These are phyloP conservation scores for Trichoderma semiorbis DNA, from an alignment of 2,329 filamentous ascomycete genomes.

Conservation along the genomic window DNA sequence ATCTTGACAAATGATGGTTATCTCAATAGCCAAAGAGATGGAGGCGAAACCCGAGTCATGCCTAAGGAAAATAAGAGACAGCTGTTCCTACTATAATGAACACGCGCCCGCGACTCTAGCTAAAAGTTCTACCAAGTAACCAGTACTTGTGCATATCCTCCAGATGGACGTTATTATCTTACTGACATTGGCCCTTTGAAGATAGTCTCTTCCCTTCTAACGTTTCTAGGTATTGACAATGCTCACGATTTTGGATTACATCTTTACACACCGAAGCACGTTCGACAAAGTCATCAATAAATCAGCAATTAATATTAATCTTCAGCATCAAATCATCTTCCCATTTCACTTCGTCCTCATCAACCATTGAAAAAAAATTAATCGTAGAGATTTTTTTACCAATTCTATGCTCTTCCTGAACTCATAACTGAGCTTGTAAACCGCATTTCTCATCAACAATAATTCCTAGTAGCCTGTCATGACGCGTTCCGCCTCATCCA, in stretches of 20 bases:
- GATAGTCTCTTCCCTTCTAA: too few species aligned
- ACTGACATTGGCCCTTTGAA: too few species aligned
- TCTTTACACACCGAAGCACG: not conserved
- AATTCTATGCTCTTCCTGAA: not conserved
- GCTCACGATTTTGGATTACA: not conserved
- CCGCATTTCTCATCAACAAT: constrained; percentile 8
- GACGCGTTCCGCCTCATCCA: not conserved
- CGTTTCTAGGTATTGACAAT: too few species aligned
- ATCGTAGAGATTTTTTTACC: not conserved
- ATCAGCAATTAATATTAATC: not conserved
- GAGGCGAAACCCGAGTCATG: too few species aligned
- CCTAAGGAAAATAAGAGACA: too few species aligned
- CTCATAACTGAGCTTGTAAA: not conserved
- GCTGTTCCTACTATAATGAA: too few species aligned
- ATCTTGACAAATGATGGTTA: not conserved
- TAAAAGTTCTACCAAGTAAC: too few species aligned
- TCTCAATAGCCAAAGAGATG: not conserved
- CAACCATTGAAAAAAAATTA: not conserved
- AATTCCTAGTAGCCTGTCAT: not conserved
- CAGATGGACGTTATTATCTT: too few species aligned
- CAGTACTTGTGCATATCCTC: too few species aligned
- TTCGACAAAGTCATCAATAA: not conserved
- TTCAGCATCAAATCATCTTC: not conserved
- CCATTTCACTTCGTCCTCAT: not conserved
- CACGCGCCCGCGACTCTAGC: too few species aligned